Conservation (phyloP, 106 monocot genomes). For the Gastrodia elata region DNA sequence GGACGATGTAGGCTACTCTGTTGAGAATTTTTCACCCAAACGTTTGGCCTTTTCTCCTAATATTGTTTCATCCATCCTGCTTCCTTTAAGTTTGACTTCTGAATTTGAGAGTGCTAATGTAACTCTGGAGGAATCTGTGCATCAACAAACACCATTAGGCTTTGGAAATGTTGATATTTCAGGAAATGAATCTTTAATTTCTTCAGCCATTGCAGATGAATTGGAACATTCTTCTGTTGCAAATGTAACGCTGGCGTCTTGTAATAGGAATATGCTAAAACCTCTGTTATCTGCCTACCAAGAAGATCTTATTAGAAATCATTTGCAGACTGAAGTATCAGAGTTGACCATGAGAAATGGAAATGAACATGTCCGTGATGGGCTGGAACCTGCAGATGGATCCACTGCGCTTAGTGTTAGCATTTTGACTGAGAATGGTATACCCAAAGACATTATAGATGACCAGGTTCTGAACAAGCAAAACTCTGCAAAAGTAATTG, state of each 20-base stretch:
- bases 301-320: neutral
- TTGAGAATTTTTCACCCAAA: conserved; percentile 8
- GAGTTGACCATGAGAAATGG: neutral
- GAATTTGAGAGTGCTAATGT: conserved; percentile 1
- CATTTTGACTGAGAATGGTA: conserved; percentile 4
- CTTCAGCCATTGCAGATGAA: conserved; percentile 1
- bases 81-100: conserved; percentile 1
- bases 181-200: neutral
- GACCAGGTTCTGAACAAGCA: neutral
- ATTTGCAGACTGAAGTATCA: conserved; percentile 6
- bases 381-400: conserved; percentile 7
- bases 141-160: neutral
- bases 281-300: neutral
- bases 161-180: neutral
- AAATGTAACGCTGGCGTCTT: conserved; percentile 10
- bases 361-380: neutral
- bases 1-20: conserved; percentile 16
- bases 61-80: neutral
- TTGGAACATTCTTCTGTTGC: conserved; percentile 10
- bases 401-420: conserved; percentile 2
- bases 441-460: conserved; percentile 4
- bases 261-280: neutral
- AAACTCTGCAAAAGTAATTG: conserved; percentile 9
- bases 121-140: conserved; percentile 1
- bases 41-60: neutral